phyloP scores from a whole-genome alignment of 805 yeast species.

The Middelhovenomyces tepae region DNA sequence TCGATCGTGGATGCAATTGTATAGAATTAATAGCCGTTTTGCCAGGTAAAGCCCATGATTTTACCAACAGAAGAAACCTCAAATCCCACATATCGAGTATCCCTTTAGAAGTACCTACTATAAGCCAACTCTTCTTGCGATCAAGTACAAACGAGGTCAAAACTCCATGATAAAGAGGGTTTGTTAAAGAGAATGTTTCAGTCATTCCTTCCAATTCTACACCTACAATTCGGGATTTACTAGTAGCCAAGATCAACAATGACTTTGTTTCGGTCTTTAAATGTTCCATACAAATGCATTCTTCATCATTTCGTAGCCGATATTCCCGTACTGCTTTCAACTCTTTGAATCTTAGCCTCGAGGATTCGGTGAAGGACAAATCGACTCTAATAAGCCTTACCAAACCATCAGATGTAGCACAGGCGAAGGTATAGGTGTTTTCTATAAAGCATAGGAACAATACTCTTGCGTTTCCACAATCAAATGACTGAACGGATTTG shows the following conservation, averaged over 20 bases:
- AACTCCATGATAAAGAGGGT: constrained; percentile 57
- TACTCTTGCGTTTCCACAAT: constrained; percentile 18
- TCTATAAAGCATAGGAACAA: constrained; percentile 23
- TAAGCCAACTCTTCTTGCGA: constrained; percentile 47
- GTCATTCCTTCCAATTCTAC: constrained; percentile 55
- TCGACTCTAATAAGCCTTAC: constrained; percentile 23
- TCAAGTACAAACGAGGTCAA: constrained; percentile 54
- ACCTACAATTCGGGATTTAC: constrained; percentile 41
- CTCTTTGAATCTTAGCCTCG: constrained; percentile 17
- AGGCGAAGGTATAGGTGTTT: constrained; percentile 23
- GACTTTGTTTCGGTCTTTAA: constrained; percentile 34
- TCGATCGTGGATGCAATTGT: constrained; percentile 35
- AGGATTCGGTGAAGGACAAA: constrained; percentile 4
- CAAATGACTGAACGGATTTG: constrained; percentile 22
- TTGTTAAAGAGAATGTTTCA: constrained; percentile 31
- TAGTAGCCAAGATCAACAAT: constrained; percentile 43
- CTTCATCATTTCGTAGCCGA: constrained; percentile 31
- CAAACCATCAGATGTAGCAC: constrained; percentile 23
- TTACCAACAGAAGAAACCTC: constrained; percentile 52
- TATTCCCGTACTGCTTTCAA: constrained; percentile 34
- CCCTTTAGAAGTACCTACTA: constrained; percentile 71
- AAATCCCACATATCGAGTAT: constrained; percentile 74
- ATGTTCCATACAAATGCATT: constrained; percentile 38
- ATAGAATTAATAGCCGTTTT: constrained; percentile 44
- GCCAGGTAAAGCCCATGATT: constrained; percentile 51